Percentiles rank a stretch among this genome's conserved stretches.
Evolutionary conservation across 2,329 filamentous ascomycete genomes (phyloP).

Genomic region (Talaromyces amestolkiae): DNA sequence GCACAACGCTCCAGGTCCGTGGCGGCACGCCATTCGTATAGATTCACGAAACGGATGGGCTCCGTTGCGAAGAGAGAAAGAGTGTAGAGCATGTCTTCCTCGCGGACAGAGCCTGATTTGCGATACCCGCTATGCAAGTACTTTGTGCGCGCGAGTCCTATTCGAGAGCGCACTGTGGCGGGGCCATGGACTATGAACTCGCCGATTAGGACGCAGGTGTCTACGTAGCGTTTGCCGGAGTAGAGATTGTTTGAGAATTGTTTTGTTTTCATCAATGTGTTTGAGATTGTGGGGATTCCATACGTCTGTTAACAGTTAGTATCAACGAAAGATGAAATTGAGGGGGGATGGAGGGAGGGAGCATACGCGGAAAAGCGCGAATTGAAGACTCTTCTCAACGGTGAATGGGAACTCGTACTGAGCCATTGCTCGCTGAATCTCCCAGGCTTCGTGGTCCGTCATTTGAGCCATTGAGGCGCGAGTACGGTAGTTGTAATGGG

Average conservation of each 20-base stretch:
- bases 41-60: constrained; percentile 61
- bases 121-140: constrained; percentile 61
- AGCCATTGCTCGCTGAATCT: constrained; percentile 48
- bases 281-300: constrained; percentile 56
- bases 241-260: constrained; percentile 49
- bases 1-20: constrained; percentile 68
- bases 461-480: constrained; percentile 50
- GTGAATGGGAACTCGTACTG: constrained; percentile 58
- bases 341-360: neutral
- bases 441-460: constrained; percentile 54
- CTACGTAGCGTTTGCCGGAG: constrained; percentile 53
- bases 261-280: constrained; percentile 49
- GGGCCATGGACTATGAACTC: constrained; percentile 50
- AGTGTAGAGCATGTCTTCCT: constrained; percentile 65
- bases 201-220: constrained; percentile 51
- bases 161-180: constrained; percentile 43
- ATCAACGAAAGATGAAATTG: neutral
- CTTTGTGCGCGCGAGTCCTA: constrained; percentile 63
- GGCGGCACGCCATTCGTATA: constrained; percentile 68
- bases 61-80: constrained; percentile 64
- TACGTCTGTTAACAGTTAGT: constrained; percentile 46
- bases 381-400: constrained; percentile 52
- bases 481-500: constrained; percentile 46
- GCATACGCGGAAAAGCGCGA: constrained; percentile 57
- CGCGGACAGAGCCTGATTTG: constrained; percentile 57